Percentiles rank a stretch among this genome's conserved stretches.
Evolutionary conservation across 352 stramenopile species (phyloP).

Genomic region (Pythium graminicola): DNA sequence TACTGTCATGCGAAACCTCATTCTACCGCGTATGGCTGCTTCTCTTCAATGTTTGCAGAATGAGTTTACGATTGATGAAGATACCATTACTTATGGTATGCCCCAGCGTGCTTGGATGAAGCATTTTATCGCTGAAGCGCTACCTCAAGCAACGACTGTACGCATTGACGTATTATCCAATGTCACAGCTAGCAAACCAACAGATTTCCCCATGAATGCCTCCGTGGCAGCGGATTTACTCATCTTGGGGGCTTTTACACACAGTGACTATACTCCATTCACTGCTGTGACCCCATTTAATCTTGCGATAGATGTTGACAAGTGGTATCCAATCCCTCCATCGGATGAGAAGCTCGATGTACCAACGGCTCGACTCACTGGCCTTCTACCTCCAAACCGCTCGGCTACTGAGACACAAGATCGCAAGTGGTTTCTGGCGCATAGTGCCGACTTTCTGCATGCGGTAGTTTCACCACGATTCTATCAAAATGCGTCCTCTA

Average conservation of each 20-base stretch:
- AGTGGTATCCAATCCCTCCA: not conserved
- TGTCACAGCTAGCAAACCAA: not conserved
- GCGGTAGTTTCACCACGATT: not conserved
- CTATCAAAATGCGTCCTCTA: not conserved
- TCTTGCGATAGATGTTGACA: not conserved
- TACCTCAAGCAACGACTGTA: not conserved
- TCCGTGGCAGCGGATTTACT: not conserved
- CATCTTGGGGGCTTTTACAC: not conserved
- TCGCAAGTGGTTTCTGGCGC: not conserved
- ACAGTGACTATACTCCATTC: not conserved
- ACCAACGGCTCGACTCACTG: not conserved
- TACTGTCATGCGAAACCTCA: not conserved
- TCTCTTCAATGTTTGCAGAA: not conserved
- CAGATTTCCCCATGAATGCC: not conserved
- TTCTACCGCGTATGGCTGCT: not conserved
- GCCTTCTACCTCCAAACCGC: not conserved
- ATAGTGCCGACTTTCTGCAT: not conserved
- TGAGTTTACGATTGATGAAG: not conserved
- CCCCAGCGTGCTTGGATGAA: constrained; percentile 2
- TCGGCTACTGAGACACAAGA: not conserved
- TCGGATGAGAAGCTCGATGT: not conserved
- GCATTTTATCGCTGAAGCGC: not conserved
- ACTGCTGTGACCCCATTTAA: too few species aligned
- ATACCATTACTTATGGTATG: not conserved
- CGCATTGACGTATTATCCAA: not conserved